Evolutionary conservation across 2,329 filamentous ascomycete genomes (phyloP).

Genomic region (Byssoonygena ceratinophila): DNA sequence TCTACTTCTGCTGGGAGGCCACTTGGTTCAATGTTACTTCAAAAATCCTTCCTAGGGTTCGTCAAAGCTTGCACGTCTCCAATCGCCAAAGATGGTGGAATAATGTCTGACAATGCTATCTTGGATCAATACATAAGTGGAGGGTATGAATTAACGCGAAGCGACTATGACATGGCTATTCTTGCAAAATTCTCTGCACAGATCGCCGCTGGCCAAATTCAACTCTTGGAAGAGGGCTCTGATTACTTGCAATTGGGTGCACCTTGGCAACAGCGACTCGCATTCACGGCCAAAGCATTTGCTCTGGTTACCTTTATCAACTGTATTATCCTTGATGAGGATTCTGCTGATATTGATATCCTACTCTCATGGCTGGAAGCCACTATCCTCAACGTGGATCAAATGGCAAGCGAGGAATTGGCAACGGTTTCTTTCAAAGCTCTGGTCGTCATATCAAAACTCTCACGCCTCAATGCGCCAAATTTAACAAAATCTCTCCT

Average conservation of each 20-base stretch:
- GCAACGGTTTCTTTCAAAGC: constrained; percentile 69
- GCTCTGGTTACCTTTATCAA: constrained; percentile 76
- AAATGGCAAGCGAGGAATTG: constrained; percentile 70
- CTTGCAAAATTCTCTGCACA: constrained; percentile 52
- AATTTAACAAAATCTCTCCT: constrained; percentile 69
- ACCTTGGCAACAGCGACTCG: constrained; percentile 73
- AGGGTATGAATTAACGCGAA: constrained; percentile 38
- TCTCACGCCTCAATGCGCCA: constrained; percentile 62
- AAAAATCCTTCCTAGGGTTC: constrained; percentile 78
- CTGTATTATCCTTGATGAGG: constrained; percentile 71
- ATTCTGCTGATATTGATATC: constrained; percentile 65
- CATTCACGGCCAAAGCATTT: constrained; percentile 73
- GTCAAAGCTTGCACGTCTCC: constrained; percentile 69
- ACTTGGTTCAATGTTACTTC: constrained; percentile 80
- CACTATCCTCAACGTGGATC: constrained; percentile 62
- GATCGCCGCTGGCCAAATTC: constrained; percentile 72
- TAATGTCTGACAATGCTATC: constrained; percentile 52
- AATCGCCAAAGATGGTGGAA: constrained; percentile 53
- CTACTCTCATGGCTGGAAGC: constrained; percentile 80
- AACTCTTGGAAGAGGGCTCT: constrained; percentile 73
- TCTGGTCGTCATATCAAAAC: constrained; percentile 68
- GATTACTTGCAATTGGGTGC: constrained; percentile 85
- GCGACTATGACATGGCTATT: constrained; percentile 20
- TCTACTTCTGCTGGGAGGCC: constrained; percentile 72
- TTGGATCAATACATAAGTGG: constrained; percentile 62